Evolutionary conservation across 257 asterid species (phyloP).

Genomic region (Coffea canephora): DNA sequence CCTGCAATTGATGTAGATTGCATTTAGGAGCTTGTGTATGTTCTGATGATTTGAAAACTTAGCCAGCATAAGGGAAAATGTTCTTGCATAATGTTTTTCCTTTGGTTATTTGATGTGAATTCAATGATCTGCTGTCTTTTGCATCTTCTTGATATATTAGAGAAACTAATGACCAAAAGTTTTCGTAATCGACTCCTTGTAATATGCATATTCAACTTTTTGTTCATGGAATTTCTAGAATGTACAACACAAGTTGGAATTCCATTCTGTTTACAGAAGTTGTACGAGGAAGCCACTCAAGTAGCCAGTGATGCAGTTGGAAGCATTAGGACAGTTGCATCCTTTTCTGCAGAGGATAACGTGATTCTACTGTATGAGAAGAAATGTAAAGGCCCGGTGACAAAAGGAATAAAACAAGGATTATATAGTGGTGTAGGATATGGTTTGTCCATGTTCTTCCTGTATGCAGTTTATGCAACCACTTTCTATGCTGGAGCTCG

Average conservation of each 20-base stretch:
- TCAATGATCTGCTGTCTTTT: neutral
- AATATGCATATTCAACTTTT: neutral
- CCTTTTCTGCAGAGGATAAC: constrained; percentile 67
- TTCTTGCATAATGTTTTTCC: neutral
- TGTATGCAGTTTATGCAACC: constrained; percentile 48
- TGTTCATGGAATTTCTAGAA: neutral
- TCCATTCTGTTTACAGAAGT: constrained; percentile 31
- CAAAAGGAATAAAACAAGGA: constrained; percentile 43
- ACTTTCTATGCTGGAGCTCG: constrained; percentile 70
- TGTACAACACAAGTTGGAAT: neutral
- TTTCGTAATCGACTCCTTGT: neutral
- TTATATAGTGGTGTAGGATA: constrained; percentile 51
- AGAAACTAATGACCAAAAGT: neutral
- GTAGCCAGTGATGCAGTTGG: constrained; percentile 49
- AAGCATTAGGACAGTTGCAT: constrained; percentile 44
- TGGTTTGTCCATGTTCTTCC: constrained; percentile 53
- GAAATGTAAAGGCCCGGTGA: constrained; percentile 48
- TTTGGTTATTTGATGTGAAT: neutral
- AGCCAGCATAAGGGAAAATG: neutral
- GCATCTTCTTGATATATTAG: neutral
- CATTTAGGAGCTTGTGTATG: neutral
- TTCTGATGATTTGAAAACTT: too few species aligned
- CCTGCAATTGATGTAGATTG: neutral
- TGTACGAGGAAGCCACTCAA: constrained; percentile 62
- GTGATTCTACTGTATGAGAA: constrained; percentile 46